Evolutionary conservation across 805 yeast species (phyloP), one percentile per base, ranked within the genome.

Genomic region (Saccharomycopsis sp.): DNA sequence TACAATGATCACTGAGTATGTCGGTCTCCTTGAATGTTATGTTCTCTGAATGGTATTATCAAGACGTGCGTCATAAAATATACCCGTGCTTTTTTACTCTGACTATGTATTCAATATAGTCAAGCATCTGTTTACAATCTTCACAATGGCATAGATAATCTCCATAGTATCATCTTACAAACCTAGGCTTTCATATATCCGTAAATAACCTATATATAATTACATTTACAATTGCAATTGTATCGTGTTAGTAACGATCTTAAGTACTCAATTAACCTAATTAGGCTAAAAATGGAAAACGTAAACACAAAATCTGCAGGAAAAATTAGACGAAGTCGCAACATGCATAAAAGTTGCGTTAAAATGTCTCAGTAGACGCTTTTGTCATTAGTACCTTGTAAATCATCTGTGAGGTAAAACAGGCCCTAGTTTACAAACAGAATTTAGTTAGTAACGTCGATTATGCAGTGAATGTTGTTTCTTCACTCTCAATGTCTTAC

Each of bases 281-380:
- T 29, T 12, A 29, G 38, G 38, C 38, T 29, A 12, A 29, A 29
- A 29, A 29, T 29, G 47, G 34, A 29, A 54, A 47, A 29, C 23
- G 56, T 38, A 56, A 20, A 35, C 55, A 52, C 42, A 14, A 20
- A 9, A n/a, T 22, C 38, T 29, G 38, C 38, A 29, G 9, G 38
- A 29, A 29, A 29, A 29, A 29, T 29, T 29, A 29, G 38, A 29
- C 38, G 38, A 29, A 29, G 38, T 29, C 38, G 38, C 38, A 29
- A 29, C 38, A 29, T 29, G 38, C 38, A 29, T 29, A 12, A 29
- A 29, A 29, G 12, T 29, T 29, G 12, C 38, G 38, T 29, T 29
- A 29, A 29, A 12, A 12, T 29, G 38, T 29, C 12, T 29, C 12
- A 29, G 38, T 29, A 29, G 38, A 29, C 38, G 38, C 38, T 29